Evolutionary conservation across 495 filamentous ascomycete species (phyloP), one percentile per base, ranked within the genome.

Genomic region (Lophiotrema nucula): DNA sequence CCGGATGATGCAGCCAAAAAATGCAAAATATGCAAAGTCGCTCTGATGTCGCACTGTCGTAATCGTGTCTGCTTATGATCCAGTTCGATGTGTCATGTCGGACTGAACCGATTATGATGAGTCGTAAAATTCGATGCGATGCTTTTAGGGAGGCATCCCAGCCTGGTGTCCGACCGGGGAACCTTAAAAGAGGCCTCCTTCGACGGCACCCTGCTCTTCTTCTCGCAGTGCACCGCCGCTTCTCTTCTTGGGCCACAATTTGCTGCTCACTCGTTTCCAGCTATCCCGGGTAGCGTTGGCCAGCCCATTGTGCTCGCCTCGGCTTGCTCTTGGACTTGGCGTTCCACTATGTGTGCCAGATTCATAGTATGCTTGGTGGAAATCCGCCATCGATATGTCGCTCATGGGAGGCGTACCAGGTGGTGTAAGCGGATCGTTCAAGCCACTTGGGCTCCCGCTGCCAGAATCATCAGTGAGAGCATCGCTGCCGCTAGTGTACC

Each of bases 391-490:
- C 13, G 53, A 44, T 35, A 49, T 53, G 21, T 73, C 72, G 53
- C 65, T 69, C 51, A 66, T 64, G 6, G 71, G 71, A 8, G 72
- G 71, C 19, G 67, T 73, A 8, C 60, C 70, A 11, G 72, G 72
- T 10, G 72, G 72, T 18, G 72, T 74, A 47, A 70, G 68, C 3
- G 69, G 70, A 23, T 64, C 67, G 47, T 53, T 52, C 22, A 63
- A n/a, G 12, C 57, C 62, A 44, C 56, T 58, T 4, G 64, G 66
- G 41, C 60, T 64, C 1, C 52, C 56, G 42, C 67, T 68, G 12
- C 67, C 69, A 28, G 60, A 72, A 56, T 72, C 70, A 33, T 72
- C 71, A 8, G 69, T 69, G 47, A 64, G 48, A 8, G 58, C 62
- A 15, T 63, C 67, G 22, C 67, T 69, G 3, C 60, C 67, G 33